Base-by-base conservation (phyloP, 2,329 filamentous ascomycete species). In the Botryosphaeria dothidea region DNA sequence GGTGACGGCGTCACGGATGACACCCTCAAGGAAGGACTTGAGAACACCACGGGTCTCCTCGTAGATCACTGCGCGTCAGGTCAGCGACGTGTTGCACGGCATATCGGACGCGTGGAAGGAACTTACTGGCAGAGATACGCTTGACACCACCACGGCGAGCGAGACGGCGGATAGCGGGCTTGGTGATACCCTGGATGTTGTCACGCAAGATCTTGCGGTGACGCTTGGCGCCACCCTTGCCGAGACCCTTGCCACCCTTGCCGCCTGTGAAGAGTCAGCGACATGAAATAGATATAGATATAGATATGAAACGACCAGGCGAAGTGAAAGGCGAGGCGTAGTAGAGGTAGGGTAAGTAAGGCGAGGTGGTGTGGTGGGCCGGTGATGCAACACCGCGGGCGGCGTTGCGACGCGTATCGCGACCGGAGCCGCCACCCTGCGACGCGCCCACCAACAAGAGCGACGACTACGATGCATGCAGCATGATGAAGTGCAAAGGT, bases 151-250 rank as follows among this genome's bases (percentile, higher is more conserved):
- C 93, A 95, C 93, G 93, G 85, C 93, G 93, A 71, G 93, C 93
- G 81, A 97, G 93, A 96, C 93, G 93, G 78, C 93, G 91, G 84
- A 97, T 97, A 77, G 93, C 93, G 76, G 93, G 93, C 91, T 97
- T 97, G 79, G 93, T 97, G 80, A 97, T 97, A 85, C 93, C 93
- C 86, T 97, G 93, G 80, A 97, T 97, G 91, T 97, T 97, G 91
- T 97, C 93, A 84, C 93, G 92, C 82, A 97, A 88, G 86, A 97
- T 97, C 92, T 97, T 97, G 79, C 94, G 90, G 86, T 97, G 93
- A 84, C 93, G 93, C 91, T 97, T 98, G 84, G 94, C 94, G 82
- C 93, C 93, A 72, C 93, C 93, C 90, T 97, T 97, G 82, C 93
- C 93, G 83, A 97, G 92, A 81, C 93, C 93, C 89, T 97, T 97